phyloP scores from a whole-genome alignment of 352 stramenopile species.

The Phytophthora rubi region DNA sequence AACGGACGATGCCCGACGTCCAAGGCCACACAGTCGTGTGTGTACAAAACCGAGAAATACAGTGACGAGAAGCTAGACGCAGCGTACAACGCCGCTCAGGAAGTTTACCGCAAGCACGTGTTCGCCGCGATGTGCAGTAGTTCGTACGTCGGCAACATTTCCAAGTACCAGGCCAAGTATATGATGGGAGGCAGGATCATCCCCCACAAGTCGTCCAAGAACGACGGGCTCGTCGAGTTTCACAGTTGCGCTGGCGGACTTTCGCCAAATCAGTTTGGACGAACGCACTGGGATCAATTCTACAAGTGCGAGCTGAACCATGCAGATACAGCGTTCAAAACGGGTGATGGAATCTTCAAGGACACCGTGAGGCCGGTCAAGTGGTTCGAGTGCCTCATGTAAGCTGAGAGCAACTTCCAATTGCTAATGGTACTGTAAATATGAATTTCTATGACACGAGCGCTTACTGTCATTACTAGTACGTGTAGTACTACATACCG shows the following conservation, averaged over 20 bases:
- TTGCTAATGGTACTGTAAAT: not conserved
- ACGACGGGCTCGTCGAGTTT: conserved; percentile 52
- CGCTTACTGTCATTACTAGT: no score
- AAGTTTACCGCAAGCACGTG: conserved; percentile 39
- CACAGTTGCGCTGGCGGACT: conserved; percentile 46
- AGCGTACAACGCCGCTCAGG: conserved; percentile 33
- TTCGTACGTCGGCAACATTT: conserved; percentile 45
- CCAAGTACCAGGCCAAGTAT: conserved; percentile 44
- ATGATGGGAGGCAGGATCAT: conserved; percentile 33
- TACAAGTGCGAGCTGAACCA: conserved; percentile 58
- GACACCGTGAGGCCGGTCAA: conserved; percentile 37
- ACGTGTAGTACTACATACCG: no score
- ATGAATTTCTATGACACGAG: not conserved
- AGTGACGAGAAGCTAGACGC: conserved; percentile 12
- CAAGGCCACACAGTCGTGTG: conserved; percentile 24
- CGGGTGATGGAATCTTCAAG: conserved; percentile 51
- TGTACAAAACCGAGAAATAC: conserved; percentile 45
- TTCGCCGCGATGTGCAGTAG: conserved; percentile 48
- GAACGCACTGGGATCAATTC: conserved; percentile 30
- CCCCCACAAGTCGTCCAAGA: conserved; percentile 45
- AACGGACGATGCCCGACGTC: conserved; percentile 42
- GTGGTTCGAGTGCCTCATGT: conserved; percentile 54
- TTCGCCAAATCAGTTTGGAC: conserved; percentile 29
- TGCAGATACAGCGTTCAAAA: conserved; percentile 53
- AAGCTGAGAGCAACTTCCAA: conserved; percentile 3